Conservation (phyloP, 352 stramenopile genomes). For the Blastocystis sp. region DNA sequence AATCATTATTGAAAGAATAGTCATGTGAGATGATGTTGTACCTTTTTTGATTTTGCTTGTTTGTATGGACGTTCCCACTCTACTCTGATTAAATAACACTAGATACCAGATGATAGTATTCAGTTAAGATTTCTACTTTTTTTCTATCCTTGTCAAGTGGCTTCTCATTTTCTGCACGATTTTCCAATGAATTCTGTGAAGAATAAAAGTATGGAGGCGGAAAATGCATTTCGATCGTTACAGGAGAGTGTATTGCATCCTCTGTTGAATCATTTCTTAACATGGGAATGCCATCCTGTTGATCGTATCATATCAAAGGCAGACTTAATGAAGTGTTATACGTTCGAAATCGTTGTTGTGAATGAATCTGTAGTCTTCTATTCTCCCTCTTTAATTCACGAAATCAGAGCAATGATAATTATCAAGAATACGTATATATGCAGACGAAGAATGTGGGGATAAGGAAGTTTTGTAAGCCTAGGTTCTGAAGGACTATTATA, state of each 20-base stretch:
- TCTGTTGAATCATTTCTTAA: constrained; percentile 1
- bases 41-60: no score
- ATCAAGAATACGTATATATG: constrained; percentile 20
- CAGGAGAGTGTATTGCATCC: background rate
- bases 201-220: background rate
- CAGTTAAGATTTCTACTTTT: no score
- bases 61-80: no score
- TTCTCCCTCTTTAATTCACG: background rate
- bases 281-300: constrained; percentile 15
- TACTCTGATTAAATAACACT: no score
- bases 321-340: background rate
- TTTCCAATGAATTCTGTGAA: background rate
- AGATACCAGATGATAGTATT: no score
- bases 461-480: background rate
- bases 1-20: no score
- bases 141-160: background rate
- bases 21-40: no score
- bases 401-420: background rate
- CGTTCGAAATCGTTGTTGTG: background rate
- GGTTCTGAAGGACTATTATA: background rate
- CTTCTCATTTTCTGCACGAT: background rate
- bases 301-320: background rate
- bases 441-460: background rate
- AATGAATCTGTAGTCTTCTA: background rate
- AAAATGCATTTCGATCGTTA: background rate